A percentile compares a stretch with the other conserved stretches of the same genome.
phyloP scores from a whole-genome alignment of 441 rosid species.

The Aquilaria agallochum region DNA sequence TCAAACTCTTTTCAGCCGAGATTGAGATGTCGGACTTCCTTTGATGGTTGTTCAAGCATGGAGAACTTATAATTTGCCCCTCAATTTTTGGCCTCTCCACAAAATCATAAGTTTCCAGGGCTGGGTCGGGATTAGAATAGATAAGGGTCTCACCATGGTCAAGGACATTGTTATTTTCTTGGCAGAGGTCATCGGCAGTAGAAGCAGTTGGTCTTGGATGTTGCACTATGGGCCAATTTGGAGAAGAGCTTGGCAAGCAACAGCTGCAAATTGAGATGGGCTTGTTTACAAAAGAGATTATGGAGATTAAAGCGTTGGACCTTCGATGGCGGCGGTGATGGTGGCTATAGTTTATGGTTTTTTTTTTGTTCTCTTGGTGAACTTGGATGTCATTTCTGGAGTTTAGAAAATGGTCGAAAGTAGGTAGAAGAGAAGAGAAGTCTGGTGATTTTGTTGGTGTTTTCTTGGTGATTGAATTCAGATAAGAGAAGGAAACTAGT shows the following conservation, averaged over 20 bases:
- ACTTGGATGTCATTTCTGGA: background rate
- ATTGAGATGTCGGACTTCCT: constrained; percentile 40
- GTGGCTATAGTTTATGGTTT: constrained; percentile 19
- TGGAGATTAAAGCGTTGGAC: constrained; percentile 27
- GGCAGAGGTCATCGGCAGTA: constrained; percentile 32
- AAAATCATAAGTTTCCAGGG: constrained; percentile 52
- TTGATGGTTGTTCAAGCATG: constrained; percentile 81
- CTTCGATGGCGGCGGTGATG: constrained; percentile 34
- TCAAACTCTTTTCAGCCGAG: constrained; percentile 42
- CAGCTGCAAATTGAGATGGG: constrained; percentile 52
- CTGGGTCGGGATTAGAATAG: constrained; percentile 76
- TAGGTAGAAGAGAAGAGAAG: background rate
- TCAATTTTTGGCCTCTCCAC: constrained; percentile 56
- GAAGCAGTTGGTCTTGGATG: constrained; percentile 22
- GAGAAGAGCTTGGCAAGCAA: constrained; percentile 61
- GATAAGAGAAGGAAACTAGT: no score
- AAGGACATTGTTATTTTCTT: constrained; percentile 60
- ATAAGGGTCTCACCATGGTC: constrained; percentile 92
- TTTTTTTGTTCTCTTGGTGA: constrained; percentile 23
- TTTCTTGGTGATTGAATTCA: no score
- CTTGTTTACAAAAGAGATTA: constrained; percentile 52
- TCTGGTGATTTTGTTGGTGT: background rate
- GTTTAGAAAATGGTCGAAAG: background rate
- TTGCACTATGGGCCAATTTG: constrained; percentile 41
- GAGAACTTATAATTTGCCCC: constrained; percentile 57